Evolutionary conservation across 139 green algal genomes (phyloP).

Genomic region (Chlamydomonas sphaeroides): DNA sequence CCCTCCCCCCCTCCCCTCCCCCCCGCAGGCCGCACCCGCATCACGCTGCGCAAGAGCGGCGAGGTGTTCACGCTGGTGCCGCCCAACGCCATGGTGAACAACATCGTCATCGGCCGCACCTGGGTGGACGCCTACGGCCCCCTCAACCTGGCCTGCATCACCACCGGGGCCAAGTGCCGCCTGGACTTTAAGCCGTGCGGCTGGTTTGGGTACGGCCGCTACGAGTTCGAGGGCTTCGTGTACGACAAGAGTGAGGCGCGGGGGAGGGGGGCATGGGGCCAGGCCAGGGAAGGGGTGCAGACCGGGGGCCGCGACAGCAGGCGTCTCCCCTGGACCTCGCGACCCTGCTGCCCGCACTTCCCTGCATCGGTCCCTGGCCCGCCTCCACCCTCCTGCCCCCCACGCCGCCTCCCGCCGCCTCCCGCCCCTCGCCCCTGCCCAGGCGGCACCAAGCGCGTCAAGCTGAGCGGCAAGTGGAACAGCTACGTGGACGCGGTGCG

Average conservation of each 20-base stretch:
- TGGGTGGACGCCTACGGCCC: constrained; percentile 94
- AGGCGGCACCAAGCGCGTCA: constrained; percentile 74
- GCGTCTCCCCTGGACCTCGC: too few relatives aligned
- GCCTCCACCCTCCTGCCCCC: too few relatives aligned
- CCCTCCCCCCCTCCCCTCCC: not conserved
- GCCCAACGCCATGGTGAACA: constrained; percentile 90
- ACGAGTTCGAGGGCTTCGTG: constrained; percentile 76
- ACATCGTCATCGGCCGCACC: constrained; percentile 91
- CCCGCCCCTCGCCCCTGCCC: constrained; percentile 13
- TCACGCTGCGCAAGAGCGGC: constrained; percentile 78
- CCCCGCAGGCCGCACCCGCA: constrained; percentile 85
- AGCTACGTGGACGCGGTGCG: constrained; percentile 69
- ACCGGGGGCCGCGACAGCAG: too few relatives aligned
- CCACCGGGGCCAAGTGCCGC: constrained; percentile 75
- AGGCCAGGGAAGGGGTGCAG: too few relatives aligned
- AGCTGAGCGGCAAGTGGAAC: constrained; percentile 90
- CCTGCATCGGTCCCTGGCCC: too few relatives aligned
- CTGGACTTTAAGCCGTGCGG: constrained; percentile 93
- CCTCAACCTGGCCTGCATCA: constrained; percentile 83
- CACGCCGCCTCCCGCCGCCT: not conserved
- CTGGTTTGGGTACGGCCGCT: constrained; percentile 89
- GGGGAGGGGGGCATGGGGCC: too few relatives aligned
- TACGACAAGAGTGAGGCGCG: constrained; percentile 42
- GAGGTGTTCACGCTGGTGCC: constrained; percentile 91
- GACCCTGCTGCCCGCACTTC: too few relatives aligned